Percentiles rank a stretch among this genome's conserved stretches.
Conservation (phyloP, 371 early-diverging fungal genomes). For the Apophysomyces elegans region DNA sequence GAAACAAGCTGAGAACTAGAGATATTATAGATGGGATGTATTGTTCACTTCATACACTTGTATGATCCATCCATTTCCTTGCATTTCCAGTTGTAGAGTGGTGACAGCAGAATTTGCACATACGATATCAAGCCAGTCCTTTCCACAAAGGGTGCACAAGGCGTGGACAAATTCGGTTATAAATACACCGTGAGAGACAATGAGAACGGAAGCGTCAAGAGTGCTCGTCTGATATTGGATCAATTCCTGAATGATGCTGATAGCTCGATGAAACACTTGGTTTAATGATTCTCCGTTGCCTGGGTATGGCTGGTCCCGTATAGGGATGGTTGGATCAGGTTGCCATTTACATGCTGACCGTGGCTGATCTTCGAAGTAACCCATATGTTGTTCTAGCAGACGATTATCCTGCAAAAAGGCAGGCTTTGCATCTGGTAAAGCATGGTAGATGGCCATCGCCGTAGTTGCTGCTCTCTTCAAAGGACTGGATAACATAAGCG, state of each 20-base stretch:
- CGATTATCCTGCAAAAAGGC: background rate
- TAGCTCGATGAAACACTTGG: background rate
- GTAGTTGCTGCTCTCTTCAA: conserved; percentile 3
- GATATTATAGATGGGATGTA: conserved; percentile 3
- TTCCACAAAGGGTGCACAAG: conserved; percentile 1
- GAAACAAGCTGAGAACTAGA: conserved; percentile 22
- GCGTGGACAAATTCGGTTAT: conserved; percentile 12
- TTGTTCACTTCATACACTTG: conserved; percentile 1
- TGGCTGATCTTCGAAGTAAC: conserved; percentile 11
- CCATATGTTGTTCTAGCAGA: conserved; percentile 11
- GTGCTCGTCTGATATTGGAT: background rate
- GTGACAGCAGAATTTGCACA: conserved; percentile 11
- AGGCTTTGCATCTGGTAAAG: conserved; percentile 2
- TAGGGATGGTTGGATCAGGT: background rate
- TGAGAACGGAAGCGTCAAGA: background rate
- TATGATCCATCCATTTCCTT: conserved; percentile 5
- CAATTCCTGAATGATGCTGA: background rate
- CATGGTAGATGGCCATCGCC: conserved; percentile 1
- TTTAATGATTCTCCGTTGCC: conserved; percentile 11
- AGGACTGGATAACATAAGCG: conserved; percentile 10
- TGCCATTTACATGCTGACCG: conserved; percentile 5
- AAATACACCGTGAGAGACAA: conserved; percentile 14
- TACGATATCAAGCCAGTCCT: background rate
- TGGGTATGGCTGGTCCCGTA: conserved; percentile 8
- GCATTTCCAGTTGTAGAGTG: background rate